phyloP scores from a whole-genome alignment of 2,329 filamentous ascomycete genomes.

The Onygenales sp. region DNA sequence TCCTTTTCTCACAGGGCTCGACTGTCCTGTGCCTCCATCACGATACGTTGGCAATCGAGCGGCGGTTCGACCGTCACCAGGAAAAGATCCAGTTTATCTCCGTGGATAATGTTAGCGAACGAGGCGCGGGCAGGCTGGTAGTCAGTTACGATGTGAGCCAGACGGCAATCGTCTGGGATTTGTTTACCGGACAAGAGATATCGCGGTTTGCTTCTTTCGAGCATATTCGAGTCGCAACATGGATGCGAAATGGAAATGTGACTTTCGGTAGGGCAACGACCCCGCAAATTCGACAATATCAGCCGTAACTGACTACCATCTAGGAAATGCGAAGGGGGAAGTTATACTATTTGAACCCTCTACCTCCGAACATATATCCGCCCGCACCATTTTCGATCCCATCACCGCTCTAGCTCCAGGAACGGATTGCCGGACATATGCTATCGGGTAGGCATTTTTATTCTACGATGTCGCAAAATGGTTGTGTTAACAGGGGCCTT shows the following conservation, averaged over 20 bases:
- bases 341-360: conserved; percentile 90
- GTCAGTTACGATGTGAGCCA: conserved; percentile 88
- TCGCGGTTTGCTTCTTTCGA: conserved; percentile 90
- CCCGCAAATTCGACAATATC: conserved; percentile 2
- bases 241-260: conserved; percentile 96
- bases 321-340: conserved; percentile 86
- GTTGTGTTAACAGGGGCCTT: conserved; percentile 6
- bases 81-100: conserved; percentile 76
- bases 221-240: conserved; percentile 70
- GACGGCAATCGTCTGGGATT: conserved; percentile 93
- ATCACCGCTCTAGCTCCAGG: conserved; percentile 89
- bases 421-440: conserved; percentile 85
- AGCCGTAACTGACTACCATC: conserved; percentile 14
- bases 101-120: conserved; percentile 84
- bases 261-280: conserved; percentile 61
- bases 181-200: conserved; percentile 82
- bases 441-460: conserved; percentile 63
- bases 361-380: conserved; percentile 84
- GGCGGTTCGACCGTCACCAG: conserved; percentile 72
- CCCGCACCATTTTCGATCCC: conserved; percentile 86
- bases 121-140: conserved; percentile 72
- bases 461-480: neutral
- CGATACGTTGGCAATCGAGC: conserved; percentile 81
- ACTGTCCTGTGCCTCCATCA: conserved; percentile 82
- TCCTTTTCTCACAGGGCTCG: conserved; percentile 77